A percentile compares a stretch with the other conserved stretches of the same genome.
Conservation (phyloP, 2,329 filamentous ascomycete species). For the Colletotrichum plurivorum region DNA sequence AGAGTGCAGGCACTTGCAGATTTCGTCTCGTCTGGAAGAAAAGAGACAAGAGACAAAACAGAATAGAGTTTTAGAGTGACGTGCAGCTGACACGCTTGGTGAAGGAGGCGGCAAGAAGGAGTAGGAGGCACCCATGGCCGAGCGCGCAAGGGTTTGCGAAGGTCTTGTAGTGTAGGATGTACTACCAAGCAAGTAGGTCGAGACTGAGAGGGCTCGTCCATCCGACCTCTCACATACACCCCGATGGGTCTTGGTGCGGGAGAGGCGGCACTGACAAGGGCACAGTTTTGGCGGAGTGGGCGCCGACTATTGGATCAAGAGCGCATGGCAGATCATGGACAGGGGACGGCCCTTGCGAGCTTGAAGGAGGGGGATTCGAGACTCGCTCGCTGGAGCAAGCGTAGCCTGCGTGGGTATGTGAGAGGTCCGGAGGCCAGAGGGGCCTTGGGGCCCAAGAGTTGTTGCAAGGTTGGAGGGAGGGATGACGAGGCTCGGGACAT, state of each 20-base stretch:
- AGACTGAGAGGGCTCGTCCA: conserved; percentile 11
- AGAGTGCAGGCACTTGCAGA: conserved; percentile 31
- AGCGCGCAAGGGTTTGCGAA: conserved; percentile 37
- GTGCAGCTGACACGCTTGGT: conserved; percentile 40
- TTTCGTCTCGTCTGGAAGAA: conserved; percentile 29
- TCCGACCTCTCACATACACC: conserved; percentile 20
- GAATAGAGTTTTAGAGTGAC: conserved; percentile 39
- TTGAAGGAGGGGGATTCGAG: conserved; percentile 17
- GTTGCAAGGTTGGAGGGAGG: background rate
- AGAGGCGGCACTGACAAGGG: conserved; percentile 36
- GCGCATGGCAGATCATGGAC: conserved; percentile 34
- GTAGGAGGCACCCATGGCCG: conserved; percentile 24
- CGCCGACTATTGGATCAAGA: conserved; percentile 30
- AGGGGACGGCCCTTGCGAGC: conserved; percentile 30
- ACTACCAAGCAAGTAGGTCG: conserved; percentile 4
- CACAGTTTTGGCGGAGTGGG: conserved; percentile 8
- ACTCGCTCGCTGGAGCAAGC: conserved; percentile 20
- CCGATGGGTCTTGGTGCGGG: conserved; percentile 18
- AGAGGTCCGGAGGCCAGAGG: too few relatives aligned
- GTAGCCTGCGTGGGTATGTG: background rate
- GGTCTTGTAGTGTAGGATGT: conserved; percentile 15
- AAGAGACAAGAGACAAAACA: conserved; percentile 29
- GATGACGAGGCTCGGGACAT: conserved; percentile 25
- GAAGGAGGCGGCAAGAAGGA: conserved; percentile 33
- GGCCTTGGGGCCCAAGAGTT: too few relatives aligned